Evolutionary conservation across 169 alveolate genomes (phyloP), one percentile per base, ranked within the genome.

Genomic region (Eimeria acervulina): DNA sequence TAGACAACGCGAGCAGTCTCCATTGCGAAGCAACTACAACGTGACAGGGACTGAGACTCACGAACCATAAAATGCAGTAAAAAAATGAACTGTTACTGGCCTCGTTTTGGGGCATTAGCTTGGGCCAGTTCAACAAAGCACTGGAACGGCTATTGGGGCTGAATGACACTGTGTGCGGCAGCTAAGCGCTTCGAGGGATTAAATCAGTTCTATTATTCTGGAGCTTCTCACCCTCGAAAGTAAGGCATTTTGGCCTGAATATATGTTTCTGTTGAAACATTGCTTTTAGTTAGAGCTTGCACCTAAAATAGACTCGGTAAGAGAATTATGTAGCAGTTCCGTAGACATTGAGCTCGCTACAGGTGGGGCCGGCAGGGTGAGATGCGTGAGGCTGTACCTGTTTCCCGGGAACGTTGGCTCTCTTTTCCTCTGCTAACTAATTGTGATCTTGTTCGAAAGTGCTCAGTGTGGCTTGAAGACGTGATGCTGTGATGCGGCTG

Each of bases 311-410:
- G 13, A 72, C 47, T 36, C 83, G 83, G 83, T 36, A 38, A 3
- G 51, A 31, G n/a, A 36, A 72, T 72, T 36, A 47, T 4, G 51
- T 38, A 72, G 31, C 52, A 36, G 83, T 72, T 72, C 33, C 83
- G 83, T 72, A 72, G 83, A 72, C 83, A 72, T 72, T 72, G 83
- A 72, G 83, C 83, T 72, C 83, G 83, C 83, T 19, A 21, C 83
- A 40, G 94, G 94, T 87, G 94, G 94, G 94, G 94, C 94, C 83
- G 94, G 81, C 70, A 33, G 42, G 94, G 42, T 40, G 83, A 87
- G 40, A n/a, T 87, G 83, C 94, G 51, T 59, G 66, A 87, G 94
- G 94, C 44, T 61, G 59, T 63, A 40, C 28, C 83, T 26, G 68
- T 28, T 59, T 26, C 68, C 36, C 33, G 31, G 68, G 42, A 28